Base-by-base conservation (phyloP, 805 yeast genomes). In the Metschnikowia similis region DNA sequence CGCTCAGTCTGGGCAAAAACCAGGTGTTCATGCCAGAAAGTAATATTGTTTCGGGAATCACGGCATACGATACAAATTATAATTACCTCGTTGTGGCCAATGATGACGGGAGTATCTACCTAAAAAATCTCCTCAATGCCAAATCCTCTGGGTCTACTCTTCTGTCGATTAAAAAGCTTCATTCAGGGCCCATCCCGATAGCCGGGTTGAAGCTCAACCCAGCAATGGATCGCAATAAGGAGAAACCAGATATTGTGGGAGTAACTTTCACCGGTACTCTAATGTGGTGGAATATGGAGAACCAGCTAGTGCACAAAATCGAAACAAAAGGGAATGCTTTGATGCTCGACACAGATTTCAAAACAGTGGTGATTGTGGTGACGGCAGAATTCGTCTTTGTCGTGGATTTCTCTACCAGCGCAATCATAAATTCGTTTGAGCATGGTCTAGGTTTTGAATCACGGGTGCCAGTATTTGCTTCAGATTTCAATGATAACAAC, bases 11-110 rank as follows among this genome's bases (percentile, higher is more conserved):
- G 59, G 77, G 77, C 2, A 64, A 56, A 43, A 67, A 63, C 52
- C 76, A 70, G 52, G 63, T 70, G 27, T 71, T 62, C 41, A 66
- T 72, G 8, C 76, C 75, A 1, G 75, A 71, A 1, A 60, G 57
- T 49, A 48, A 47, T 32, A 35, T 54, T 26, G 53, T 54, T 29
- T 51, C 61, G 4, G 52, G 52, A 6, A 55, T 59, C n/a, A 39
- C 49, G 16, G 58, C 62, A 29, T 60, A 50, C 49, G 59, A 58
- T 17, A 50, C 69, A 8, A 67, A 63, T 52, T 70, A 73, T 73
- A 64, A 59, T 48, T 65, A 68, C 50, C 53, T 70, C 30, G 57
- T 66, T 2, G 58, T 65, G 36, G 70, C 71, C 27, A 64, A 60
- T 27, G 31, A 47, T 6, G 51, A 55, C 6, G 76, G 74, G 8